Evolutionary conservation across 2,329 filamentous ascomycete species (phyloP), one percentile per base, ranked within the genome.

Genomic region (Fusarium fujikuroi): DNA sequence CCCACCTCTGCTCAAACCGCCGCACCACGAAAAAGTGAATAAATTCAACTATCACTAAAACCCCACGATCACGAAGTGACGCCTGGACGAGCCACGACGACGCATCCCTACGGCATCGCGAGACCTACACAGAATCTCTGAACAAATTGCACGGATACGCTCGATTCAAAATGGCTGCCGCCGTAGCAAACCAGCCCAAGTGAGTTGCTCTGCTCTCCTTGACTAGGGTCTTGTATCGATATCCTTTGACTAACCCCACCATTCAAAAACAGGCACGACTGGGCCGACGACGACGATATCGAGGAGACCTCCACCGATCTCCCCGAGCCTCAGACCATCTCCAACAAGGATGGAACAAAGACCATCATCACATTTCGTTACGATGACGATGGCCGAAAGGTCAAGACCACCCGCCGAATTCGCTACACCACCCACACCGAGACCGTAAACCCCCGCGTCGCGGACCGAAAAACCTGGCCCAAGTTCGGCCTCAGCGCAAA

Each of bases 291-390:
- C 82, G 95, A 97, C 82, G 93, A 95, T 80, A 92, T 94, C 85
- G 93, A 96, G 84, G 90, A 93, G 86, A 86, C 89, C 77, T 80
- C 83, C 77, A 83, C 84, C 75, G 88, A 90, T 65, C 93, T 99
- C 78, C 96, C 96, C 69, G 89, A 93, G 77, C 91, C 93, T 77
- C 92, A 96, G 86, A 93, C 95, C 78, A 95, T 94, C 83, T 92
- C 92, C 83, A 98, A 99, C 91, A 97, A 98, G 87, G 96, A 99
- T 84, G 96, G 97, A 82, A 97, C 94, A 79, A 97, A 98, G 86
- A 99, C 97, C 52, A 93, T 96, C 78, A 92, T 97, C 80, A 93
- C 93, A 73, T 97, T 94, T 87, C 90, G 91, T 79, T 91, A 94
- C 86, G 95, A 97, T 86, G 96, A 99, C 77, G 90, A 95, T 73